Conservation (phyloP, 2,329 filamentous ascomycete genomes). For the Thyridium curvatum region DNA sequence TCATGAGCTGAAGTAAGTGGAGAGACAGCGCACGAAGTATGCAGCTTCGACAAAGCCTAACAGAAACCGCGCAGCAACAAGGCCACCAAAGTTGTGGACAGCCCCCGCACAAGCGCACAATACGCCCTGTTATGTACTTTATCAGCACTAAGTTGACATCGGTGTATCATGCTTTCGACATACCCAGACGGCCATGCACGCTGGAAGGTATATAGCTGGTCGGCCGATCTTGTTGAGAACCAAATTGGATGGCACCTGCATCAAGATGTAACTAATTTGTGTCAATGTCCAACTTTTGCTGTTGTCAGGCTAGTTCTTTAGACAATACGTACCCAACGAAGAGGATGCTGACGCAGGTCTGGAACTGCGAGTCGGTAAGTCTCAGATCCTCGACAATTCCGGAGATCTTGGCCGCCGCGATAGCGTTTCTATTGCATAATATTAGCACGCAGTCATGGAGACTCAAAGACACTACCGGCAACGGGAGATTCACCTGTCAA, state of each 20-base stretch:
- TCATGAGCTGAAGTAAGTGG: too few relatives aligned
- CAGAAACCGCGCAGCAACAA: slow-evolving; percentile 1
- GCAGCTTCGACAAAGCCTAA: slow-evolving; percentile 12
- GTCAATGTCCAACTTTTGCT: neutral
- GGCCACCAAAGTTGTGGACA: neutral
- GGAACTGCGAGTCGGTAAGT: slow-evolving; percentile 27
- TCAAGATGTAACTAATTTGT: neutral
- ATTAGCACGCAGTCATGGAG: too few relatives aligned
- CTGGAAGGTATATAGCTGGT: slow-evolving; percentile 33
- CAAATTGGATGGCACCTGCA: slow-evolving; percentile 31
- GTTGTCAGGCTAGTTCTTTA: slow-evolving; percentile 5
- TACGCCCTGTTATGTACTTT: slow-evolving; percentile 7
- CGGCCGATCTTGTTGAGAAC: slow-evolving; percentile 33
- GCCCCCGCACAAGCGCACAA: slow-evolving; percentile 12
- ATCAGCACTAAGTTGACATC: too few relatives aligned
- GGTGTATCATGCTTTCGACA: too few relatives aligned
- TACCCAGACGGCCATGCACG: slow-evolving; percentile 32
- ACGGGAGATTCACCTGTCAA: slow-evolving; percentile 16
- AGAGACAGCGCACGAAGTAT: slow-evolving; percentile 6
- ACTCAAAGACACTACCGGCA: too few relatives aligned
- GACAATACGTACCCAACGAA: slow-evolving; percentile 22
- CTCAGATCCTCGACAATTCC: slow-evolving; percentile 31
- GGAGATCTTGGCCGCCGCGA: slow-evolving; percentile 36
- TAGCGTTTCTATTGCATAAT: slow-evolving; percentile 27
- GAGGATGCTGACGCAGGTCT: slow-evolving; percentile 24